These are phyloP conservation scores for Fusarium multiceps DNA, from an alignment of 2,329 filamentous ascomycete species.

Conservation along the genomic window DNA sequence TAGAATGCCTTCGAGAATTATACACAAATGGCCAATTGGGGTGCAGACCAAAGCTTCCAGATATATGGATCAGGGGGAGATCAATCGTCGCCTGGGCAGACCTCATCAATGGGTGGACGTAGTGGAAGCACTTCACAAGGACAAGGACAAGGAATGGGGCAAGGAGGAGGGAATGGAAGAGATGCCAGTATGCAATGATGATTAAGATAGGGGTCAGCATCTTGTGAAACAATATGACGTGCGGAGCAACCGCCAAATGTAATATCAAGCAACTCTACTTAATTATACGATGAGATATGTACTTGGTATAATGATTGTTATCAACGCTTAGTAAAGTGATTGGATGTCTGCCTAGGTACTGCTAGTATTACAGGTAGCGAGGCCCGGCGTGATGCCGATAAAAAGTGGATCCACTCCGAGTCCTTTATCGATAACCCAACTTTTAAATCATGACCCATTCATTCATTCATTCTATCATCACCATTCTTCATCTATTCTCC, in stretches of 20 bases:
- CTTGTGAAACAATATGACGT: slow-evolving; percentile 25
- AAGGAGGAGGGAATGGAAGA: slow-evolving; percentile 2
- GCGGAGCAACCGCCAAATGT: slow-evolving; percentile 14
- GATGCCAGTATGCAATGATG: slow-evolving; percentile 42
- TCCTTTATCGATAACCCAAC: slow-evolving; percentile 24
- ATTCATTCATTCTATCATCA: not conserved
- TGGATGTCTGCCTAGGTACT: not conserved
- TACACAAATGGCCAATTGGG: slow-evolving; percentile 65
- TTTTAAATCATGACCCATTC: slow-evolving; percentile 9
- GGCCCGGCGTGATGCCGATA: not conserved
- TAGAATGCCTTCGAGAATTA: slow-evolving; percentile 69
- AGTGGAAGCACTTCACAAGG: slow-evolving; percentile 33
- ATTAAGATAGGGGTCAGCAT: slow-evolving; percentile 4
- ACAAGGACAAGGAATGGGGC: slow-evolving; percentile 9
- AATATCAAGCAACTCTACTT: slow-evolving; percentile 32
- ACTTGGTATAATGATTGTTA: not conserved
- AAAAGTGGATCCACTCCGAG: slow-evolving; percentile 1
- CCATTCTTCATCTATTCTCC: slow-evolving; percentile 4
- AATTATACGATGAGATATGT: not conserved
- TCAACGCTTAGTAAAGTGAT: not conserved
- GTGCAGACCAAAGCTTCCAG: slow-evolving; percentile 63
- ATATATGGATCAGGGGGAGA: slow-evolving; percentile 56
- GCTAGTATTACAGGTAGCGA: not conserved
- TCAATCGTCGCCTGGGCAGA: slow-evolving; percentile 45
- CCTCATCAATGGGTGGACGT: slow-evolving; percentile 38